Percentiles rank a stretch among this genome's conserved stretches.
phyloP scores from a whole-genome alignment of 2,329 filamentous ascomycete species.

The Trichoderma hamatum region DNA sequence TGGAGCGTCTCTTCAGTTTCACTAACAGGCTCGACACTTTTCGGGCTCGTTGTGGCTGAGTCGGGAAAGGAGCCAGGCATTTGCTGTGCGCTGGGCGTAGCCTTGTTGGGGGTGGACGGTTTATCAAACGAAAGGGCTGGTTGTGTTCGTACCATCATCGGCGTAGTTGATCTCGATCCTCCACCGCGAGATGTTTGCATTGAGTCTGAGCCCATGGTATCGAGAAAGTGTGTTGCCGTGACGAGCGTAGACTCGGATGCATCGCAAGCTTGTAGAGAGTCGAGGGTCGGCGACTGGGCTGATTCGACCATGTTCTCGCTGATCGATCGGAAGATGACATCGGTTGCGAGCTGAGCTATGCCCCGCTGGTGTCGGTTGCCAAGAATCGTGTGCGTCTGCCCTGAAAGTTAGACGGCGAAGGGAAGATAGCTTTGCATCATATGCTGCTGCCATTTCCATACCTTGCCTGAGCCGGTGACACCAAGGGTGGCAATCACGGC shows the following conservation, averaged over 20 bases:
- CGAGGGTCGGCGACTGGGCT: conserved; percentile 63
- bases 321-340: conserved; percentile 84
- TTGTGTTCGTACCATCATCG: conserved; percentile 63
- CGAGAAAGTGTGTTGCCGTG: conserved; percentile 75
- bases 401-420: neutral
- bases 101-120: conserved; percentile 30
- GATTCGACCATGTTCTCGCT: conserved; percentile 70
- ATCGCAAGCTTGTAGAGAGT: conserved; percentile 76
- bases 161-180: conserved; percentile 68
- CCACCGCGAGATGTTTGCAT: conserved; percentile 58
- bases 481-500: conserved; percentile 88
- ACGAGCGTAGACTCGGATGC: conserved; percentile 78
- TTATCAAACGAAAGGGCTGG: conserved; percentile 42
- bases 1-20: conserved; percentile 34
- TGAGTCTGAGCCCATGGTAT: conserved; percentile 72
- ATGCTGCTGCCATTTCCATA: conserved; percentile 40
- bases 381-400: conserved; percentile 90
- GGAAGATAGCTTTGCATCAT: neutral
- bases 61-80: conserved; percentile 40
- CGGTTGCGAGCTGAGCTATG: conserved; percentile 86
- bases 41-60: conserved; percentile 40
- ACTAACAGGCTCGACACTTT: conserved; percentile 51
- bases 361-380: conserved; percentile 86
- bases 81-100: neutral
- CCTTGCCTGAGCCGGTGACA: conserved; percentile 95